A percentile compares a stretch with the other conserved stretches of the same genome.
These are phyloP conservation scores for Entoloma clypeatum DNA, from an alignment of 1,284 basidiomycete species.

Conservation along the genomic window DNA sequence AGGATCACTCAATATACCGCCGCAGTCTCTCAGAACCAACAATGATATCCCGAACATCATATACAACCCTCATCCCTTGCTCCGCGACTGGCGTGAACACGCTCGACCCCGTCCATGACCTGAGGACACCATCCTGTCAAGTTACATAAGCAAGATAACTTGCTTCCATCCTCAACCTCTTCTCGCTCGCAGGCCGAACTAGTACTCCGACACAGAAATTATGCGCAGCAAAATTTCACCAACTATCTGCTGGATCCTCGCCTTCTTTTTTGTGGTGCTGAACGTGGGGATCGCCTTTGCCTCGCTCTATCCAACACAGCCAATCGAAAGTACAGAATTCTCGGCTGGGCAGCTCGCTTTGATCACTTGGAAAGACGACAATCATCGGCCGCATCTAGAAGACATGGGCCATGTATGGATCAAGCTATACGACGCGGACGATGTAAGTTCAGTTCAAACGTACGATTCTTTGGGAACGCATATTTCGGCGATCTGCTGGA, in stretches of 20 bases:
- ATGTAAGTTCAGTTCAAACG: slow-evolving; percentile 12
- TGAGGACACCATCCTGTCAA: too few relatives aligned
- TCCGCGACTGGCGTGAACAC: too few relatives aligned
- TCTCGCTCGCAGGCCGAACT: slow-evolving; percentile 3
- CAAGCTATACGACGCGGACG: slow-evolving; percentile 19
- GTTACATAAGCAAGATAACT: too few relatives aligned
- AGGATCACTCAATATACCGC: not conserved
- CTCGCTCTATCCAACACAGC: slow-evolving; percentile 23
- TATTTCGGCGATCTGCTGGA: not conserved
- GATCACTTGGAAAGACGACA: slow-evolving; percentile 22
- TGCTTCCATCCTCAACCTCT: not conserved
- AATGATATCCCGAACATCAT: too few relatives aligned
- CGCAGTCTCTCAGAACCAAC: too few relatives aligned
- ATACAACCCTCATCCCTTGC: too few relatives aligned
- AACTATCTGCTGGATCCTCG: too few relatives aligned
- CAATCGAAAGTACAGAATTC: slow-evolving; percentile 17
- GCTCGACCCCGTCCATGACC: too few relatives aligned
- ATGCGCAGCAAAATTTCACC: too few relatives aligned
- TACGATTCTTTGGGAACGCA: not conserved
- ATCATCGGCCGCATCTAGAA: slow-evolving; percentile 14
- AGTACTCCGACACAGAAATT: too few relatives aligned
- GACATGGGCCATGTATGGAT: slow-evolving; percentile 19
- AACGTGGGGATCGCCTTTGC: slow-evolving; percentile 11
- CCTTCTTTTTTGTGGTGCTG: slow-evolving; percentile 1
- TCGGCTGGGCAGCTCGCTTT: slow-evolving; percentile 17